Conservation (phyloP, 164 flowering plant species). For the Nymphaea thermarum region DNA sequence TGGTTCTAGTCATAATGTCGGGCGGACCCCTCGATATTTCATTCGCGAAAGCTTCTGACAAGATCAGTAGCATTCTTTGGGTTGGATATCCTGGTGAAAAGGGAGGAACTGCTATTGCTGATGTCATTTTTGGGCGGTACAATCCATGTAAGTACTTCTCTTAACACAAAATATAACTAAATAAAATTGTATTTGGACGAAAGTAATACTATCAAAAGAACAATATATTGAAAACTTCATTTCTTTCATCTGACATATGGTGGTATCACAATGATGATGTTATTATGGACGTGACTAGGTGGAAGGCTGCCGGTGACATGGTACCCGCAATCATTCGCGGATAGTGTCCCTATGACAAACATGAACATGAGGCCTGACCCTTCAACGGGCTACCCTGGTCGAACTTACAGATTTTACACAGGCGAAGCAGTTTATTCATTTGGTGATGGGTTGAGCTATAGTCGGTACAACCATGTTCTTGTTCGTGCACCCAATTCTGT, state of each 20-base stretch:
- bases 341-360: constrained; percentile 83
- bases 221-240: background rate
- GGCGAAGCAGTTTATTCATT: constrained; percentile 64
- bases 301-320: constrained; percentile 96
- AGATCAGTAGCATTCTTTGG: constrained; percentile 81
- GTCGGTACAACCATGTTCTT: constrained; percentile 42
- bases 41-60: constrained; percentile 49
- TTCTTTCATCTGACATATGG: background rate
- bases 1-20: constrained; percentile 75
- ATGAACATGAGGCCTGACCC: constrained; percentile 97
- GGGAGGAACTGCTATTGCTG: constrained; percentile 92
- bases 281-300: constrained; percentile 26
- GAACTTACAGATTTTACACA: constrained; percentile 81
- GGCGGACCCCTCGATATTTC: constrained; percentile 79
- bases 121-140: constrained; percentile 55
- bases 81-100: constrained; percentile 99
- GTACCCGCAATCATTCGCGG: constrained; percentile 81
- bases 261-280: background rate
- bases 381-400: constrained; percentile 74
- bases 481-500: constrained; percentile 51
- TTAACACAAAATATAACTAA: no score
- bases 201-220: background rate
- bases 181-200: no score
- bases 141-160: constrained; percentile 58
- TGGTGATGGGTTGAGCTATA: constrained; percentile 86